Evolutionary conservation across 495 filamentous ascomycete genomes (phyloP).

Genomic region (Rostrohypoxylon terebratum): DNA sequence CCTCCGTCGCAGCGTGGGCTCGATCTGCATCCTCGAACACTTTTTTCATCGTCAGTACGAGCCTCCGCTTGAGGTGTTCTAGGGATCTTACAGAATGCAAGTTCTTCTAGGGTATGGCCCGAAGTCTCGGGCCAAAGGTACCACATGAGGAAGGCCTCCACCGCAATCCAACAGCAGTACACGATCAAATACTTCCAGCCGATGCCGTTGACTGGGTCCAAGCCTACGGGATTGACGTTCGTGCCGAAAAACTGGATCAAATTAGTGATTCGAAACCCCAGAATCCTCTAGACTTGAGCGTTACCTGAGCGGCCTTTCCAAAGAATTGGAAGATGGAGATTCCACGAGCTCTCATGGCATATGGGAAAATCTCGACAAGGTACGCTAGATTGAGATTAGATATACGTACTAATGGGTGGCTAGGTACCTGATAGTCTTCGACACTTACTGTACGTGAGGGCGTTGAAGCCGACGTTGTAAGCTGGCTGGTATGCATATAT

Average conservation of each 20-base stretch:
- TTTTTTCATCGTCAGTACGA: constrained; percentile 40
- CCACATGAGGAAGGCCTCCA: constrained; percentile 66
- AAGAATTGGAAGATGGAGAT: constrained; percentile 71
- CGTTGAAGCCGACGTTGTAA: constrained; percentile 71
- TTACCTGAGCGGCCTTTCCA: constrained; percentile 59
- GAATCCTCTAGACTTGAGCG: not conserved
- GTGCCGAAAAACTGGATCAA: constrained; percentile 65
- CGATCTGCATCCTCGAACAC: constrained; percentile 67
- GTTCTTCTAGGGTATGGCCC: constrained; percentile 68
- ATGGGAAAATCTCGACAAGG: constrained; percentile 71
- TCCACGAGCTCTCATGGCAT: constrained; percentile 66
- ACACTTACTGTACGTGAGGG: constrained; percentile 66
- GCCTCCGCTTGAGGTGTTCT: not conserved
- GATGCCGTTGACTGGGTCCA: constrained; percentile 59
- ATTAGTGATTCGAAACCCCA: constrained; percentile 4
- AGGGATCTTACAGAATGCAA: constrained; percentile 64
- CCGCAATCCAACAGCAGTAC: constrained; percentile 69
- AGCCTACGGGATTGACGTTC: constrained; percentile 73
- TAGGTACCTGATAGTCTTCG: not conserved
- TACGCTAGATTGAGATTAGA: constrained; percentile 56
- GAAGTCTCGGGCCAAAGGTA: constrained; percentile 71
- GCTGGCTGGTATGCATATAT: constrained; percentile 67
- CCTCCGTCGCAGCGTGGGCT: constrained; percentile 59
- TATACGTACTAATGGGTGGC: not conserved
- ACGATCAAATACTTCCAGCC: constrained; percentile 73